phyloP scores from a whole-genome alignment of 1,139 yeast genomes.

The Saccharomyces pastorianus region DNA sequence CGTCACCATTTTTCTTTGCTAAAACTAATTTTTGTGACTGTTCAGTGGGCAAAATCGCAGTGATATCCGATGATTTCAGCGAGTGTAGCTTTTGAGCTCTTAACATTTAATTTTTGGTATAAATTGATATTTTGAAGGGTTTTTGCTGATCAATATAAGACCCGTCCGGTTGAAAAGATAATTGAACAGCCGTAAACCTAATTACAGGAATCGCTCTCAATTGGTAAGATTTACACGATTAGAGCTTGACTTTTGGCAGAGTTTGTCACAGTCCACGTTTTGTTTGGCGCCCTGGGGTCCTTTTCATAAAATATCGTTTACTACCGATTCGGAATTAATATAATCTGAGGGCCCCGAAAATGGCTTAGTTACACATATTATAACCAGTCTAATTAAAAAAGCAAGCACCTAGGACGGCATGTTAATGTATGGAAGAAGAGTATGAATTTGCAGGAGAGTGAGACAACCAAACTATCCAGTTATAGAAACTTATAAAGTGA shows the following conservation, averaged over 20 bases:
- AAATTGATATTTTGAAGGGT: background rate
- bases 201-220: background rate
- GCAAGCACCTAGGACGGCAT: background rate
- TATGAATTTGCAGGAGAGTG: background rate
- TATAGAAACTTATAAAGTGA: background rate
- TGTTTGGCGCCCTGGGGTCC: background rate
- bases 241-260: too few relatives aligned
- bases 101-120: conserved; percentile 11
- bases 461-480: background rate
- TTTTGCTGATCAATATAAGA: background rate
- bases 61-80: conserved; percentile 15
- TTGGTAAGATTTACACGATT: background rate
- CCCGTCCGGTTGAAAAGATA: background rate
- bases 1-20: conserved; percentile 23
- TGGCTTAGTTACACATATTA: background rate
- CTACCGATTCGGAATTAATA: background rate
- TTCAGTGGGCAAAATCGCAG: conserved; percentile 20
- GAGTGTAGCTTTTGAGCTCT: conserved; percentile 15
- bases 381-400: background rate
- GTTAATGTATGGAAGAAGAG: background rate
- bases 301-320: background rate
- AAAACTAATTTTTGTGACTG: conserved; percentile 22
- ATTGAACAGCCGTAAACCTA: background rate
- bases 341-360: background rate
- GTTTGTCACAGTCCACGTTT: background rate